phyloP scores from a whole-genome alignment of 2,329 filamentous ascomycete species.

The Fusarium sulawesiense region DNA sequence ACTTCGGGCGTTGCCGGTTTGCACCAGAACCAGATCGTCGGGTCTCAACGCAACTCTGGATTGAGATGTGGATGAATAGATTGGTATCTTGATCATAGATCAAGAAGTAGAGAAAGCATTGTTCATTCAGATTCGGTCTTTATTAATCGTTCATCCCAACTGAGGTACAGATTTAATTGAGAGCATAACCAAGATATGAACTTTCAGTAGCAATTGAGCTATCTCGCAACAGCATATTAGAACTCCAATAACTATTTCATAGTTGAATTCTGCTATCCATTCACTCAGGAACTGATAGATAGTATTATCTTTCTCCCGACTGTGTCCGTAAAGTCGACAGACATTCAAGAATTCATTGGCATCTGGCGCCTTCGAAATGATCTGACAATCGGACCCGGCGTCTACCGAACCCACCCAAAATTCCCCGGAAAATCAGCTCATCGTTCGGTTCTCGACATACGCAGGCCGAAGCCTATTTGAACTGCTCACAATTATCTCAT shows the following conservation, averaged over 20 bases:
- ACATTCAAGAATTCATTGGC: background rate
- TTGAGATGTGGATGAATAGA: background rate
- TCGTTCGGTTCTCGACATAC: constrained; percentile 11
- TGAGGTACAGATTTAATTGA: too few species aligned
- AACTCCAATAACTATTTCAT: too few species aligned
- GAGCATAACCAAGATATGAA: too few species aligned
- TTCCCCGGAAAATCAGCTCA: constrained; percentile 29
- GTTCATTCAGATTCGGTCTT: background rate
- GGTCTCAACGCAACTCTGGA: background rate
- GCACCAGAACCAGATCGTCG: background rate
- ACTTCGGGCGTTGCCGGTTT: constrained; percentile 34
- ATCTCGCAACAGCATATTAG: too few species aligned
- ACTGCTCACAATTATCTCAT: constrained; percentile 1
- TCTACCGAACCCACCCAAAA: constrained; percentile 26
- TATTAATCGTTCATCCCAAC: too few species aligned
- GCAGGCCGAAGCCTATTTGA: background rate
- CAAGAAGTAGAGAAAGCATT: accelerated
- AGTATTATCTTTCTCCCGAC: background rate
- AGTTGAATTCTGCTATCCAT: too few species aligned
- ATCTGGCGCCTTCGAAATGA: constrained; percentile 5
- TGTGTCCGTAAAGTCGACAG: background rate
- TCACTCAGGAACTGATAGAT: too few species aligned
- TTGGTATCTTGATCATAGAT: accelerated
- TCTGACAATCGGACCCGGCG: constrained; percentile 33
- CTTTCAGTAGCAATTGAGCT: too few species aligned